Evolutionary conservation across 345 rosid species (phyloP), one percentile per base, ranked within the genome.

Genomic region (Tarenaya hassleriana): DNA sequence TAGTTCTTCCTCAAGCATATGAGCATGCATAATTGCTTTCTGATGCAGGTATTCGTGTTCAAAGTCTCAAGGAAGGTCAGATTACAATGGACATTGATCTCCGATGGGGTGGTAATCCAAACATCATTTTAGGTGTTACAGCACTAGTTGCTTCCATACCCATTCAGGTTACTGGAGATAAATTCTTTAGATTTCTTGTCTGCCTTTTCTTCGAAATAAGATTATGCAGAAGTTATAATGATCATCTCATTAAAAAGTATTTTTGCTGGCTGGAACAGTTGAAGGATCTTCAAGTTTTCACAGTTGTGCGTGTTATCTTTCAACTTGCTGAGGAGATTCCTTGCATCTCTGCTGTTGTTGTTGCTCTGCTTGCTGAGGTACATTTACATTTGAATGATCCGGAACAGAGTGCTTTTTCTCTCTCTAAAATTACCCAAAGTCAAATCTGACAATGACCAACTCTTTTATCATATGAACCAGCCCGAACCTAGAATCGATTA

Each of bases 41-140:
- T 61, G 21, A 41, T 69, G 69, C 71, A 94, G 99, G 99, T 64
- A 82, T 94, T 47, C 97, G 96, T 39, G 95, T 94, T 62, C 99
- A 94, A 76, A 94, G 89, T 78, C 86, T 84, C 56, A 86, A 94
- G 73, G 72, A 83, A 69, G 99, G 99, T 75, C 97, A 94, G 74
- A 61, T 94, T 53, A 94, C 73, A 19, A 88, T 94, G 99, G 99
- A 88, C 47, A 82, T 88, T 39, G 99, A 94, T 79, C 78, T 94
- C 34, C 85, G 97, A 39, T 94, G 97, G 99, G 82, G 99, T 66
- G 99, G 97, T 70, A 94, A 94, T 75, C 99, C 99, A 45, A 86
- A 83, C 72, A 94, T 94, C 55, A 67, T 94, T 70, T 72, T 94
- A 76, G 95, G 85, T 49, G 97, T 84, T 47, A 85, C 96, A 61